Evolutionary conservation across 2,329 filamentous ascomycete species (phyloP).

Genomic region (Graphiopsis chlorocephala): DNA sequence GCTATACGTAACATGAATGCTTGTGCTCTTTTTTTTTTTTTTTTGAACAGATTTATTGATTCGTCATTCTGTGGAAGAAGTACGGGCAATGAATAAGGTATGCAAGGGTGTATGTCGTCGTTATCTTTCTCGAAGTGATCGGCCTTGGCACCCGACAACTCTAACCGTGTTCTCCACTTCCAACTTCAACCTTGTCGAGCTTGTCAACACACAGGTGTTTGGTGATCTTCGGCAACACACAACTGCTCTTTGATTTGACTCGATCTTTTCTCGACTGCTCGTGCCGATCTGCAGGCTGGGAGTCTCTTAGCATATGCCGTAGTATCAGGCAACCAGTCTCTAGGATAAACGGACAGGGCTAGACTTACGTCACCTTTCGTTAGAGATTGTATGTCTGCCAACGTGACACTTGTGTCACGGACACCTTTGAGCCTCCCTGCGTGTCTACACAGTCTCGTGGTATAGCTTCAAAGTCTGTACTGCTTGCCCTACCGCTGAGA

Average conservation of each 20-base stretch:
- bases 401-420: background rate
- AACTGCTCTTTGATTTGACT: background rate
- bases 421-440: background rate
- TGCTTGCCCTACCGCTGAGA: too few relatives aligned
- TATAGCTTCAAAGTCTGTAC: too few relatives aligned
- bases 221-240: background rate
- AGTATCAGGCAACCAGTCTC: background rate
- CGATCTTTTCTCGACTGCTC: background rate
- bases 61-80: background rate
- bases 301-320: background rate
- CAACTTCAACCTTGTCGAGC: background rate
- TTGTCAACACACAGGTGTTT: background rate
- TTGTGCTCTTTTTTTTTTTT: background rate
- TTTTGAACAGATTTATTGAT: background rate
- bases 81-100: background rate
- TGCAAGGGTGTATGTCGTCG: background rate
- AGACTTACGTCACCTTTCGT: background rate
- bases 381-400: background rate
- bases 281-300: background rate
- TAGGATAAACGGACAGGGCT: background rate
- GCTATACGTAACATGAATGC: background rate
- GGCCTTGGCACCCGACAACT: slow-evolving; percentile 1
- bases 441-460: background rate
- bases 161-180: slow-evolving; percentile 15
- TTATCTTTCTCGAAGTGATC: background rate